Evolutionary conservation across 2,329 filamentous ascomycete species (phyloP).

Genomic region (Scytalidium sp.): DNA sequence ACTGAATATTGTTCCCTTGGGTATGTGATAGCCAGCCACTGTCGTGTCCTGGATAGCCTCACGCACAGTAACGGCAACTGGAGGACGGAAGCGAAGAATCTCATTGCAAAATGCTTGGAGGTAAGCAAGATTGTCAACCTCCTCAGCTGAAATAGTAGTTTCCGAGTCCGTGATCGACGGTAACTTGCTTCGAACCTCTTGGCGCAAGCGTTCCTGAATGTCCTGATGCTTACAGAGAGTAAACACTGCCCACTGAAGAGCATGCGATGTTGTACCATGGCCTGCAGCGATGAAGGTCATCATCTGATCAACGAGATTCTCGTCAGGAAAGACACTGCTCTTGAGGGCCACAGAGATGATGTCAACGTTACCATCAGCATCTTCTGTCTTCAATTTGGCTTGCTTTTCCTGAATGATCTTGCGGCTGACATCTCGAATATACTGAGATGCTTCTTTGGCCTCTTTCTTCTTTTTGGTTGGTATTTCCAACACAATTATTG

Average conservation of each 20-base stretch:
- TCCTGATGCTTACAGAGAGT: conserved; percentile 60
- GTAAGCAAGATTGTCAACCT: conserved; percentile 67
- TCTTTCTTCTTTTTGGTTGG: conserved; percentile 67
- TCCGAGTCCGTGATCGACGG: conserved; percentile 23
- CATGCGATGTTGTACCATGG: conserved; percentile 72
- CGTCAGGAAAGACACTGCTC: conserved; percentile 69
- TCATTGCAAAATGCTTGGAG: conserved; percentile 76
- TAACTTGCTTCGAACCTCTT: conserved; percentile 47
- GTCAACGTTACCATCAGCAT: conserved; percentile 55
- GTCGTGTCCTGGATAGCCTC: conserved; percentile 59
- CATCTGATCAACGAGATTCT: conserved; percentile 76
- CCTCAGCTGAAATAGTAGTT: conserved; percentile 45
- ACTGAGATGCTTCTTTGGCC: conserved; percentile 48
- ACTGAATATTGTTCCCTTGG: conserved; percentile 64
- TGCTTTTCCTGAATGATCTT: conserved; percentile 68
- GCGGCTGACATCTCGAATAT: conserved; percentile 48
- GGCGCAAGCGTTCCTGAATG: conserved; percentile 61
- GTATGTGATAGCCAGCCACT: conserved; percentile 61
- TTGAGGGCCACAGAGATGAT: conserved; percentile 78
- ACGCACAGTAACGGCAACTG: conserved; percentile 67
- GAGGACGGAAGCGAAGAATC: conserved; percentile 66
- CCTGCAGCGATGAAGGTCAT: conserved; percentile 85
- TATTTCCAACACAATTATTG: conserved; percentile 57
- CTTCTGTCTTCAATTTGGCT: conserved; percentile 37
- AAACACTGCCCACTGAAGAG: conserved; percentile 67